Evolutionary conservation across 306 rosid species (phyloP), one percentile per base, ranked within the genome.

Genomic region (Lathyrus aphaca): DNA sequence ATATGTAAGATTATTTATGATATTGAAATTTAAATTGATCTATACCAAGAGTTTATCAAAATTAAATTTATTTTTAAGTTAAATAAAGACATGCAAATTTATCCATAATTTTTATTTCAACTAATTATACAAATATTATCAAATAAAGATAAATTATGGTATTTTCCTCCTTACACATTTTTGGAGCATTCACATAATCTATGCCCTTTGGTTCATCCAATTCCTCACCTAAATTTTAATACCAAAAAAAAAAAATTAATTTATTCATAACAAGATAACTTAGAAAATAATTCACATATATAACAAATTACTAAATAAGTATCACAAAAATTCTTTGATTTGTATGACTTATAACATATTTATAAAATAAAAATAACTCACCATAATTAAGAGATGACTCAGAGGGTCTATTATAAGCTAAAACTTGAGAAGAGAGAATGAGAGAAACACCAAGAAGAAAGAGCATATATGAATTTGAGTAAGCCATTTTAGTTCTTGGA

Each of bases 381-480:
- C 59, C 59, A 21, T 53, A 1, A 10, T 0, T 53, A 53, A 5
- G 14, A n/a, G 59, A 35, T 6, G 39, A 4, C 30, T 21, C 35
- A 21, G 35, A 4, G 16, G 27, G 7, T 5, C 19, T 1, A 50
- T 50, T 18, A 50, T 53, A 21, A 53, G 59, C 59, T 21, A 53
- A 53, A 53, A 25, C 32, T 4, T 53, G 59, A 53, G 59, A 53
- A 53, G 59, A 21, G 15, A 53, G 8, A 53, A 53, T 12, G 4
- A 53, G 3, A 23, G 25, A 53, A 21, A 53, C 15, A 21, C 35
- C 59, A 53, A 53, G n/a, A 53, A 29, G 4, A 53, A 53, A 30
- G 8, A 53, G 25, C 35, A 53, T 53, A 21, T 21, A 53, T 21
- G 59, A 21, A 21, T 53, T 53, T 53, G 59, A 53, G 35, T 53